phyloP scores from a whole-genome alignment of 495 filamentous ascomycete genomes.

The Podospora pseudoanserina region DNA sequence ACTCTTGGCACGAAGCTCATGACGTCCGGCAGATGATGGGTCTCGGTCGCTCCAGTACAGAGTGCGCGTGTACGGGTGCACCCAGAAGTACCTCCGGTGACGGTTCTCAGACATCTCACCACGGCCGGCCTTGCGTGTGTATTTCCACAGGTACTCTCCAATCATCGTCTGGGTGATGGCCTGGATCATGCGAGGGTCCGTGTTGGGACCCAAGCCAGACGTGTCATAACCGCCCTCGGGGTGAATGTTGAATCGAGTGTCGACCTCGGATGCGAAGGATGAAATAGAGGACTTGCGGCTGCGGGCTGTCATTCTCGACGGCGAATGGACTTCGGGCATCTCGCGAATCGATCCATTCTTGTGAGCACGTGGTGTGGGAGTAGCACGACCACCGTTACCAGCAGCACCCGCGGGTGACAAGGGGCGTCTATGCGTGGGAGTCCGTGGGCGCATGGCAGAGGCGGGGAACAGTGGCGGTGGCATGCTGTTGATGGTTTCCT shows the following conservation, averaged over 20 bases:
- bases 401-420: constrained; percentile 37
- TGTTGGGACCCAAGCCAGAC: constrained; percentile 58
- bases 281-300: constrained; percentile 81
- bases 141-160: constrained; percentile 98
- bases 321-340: constrained; percentile 40
- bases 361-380: constrained; percentile 40
- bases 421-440: constrained; percentile 52
- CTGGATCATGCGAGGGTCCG: constrained; percentile 97
- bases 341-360: constrained; percentile 34
- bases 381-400: constrained; percentile 25
- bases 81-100: constrained; percentile 97
- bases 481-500: constrained; percentile 58
- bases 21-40: constrained; percentile 70
- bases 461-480: constrained; percentile 82
- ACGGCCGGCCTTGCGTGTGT: constrained; percentile 86
- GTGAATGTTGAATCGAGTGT: constrained; percentile 79
- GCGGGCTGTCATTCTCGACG: constrained; percentile 33
- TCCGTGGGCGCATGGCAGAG: constrained; percentile 71
- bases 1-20: constrained; percentile 85
- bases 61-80: constrained; percentile 95
- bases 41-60: constrained; percentile 95
- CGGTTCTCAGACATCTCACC: constrained; percentile 81
- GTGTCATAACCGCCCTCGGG: constrained; percentile 54
- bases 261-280: constrained; percentile 91
- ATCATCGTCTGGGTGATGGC: constrained; percentile 99